Percentiles rank a stretch among this genome's conserved stretches.
Evolutionary conservation across 495 filamentous ascomycete genomes (phyloP).

Genomic region (Lasiosphaeria miniovina): DNA sequence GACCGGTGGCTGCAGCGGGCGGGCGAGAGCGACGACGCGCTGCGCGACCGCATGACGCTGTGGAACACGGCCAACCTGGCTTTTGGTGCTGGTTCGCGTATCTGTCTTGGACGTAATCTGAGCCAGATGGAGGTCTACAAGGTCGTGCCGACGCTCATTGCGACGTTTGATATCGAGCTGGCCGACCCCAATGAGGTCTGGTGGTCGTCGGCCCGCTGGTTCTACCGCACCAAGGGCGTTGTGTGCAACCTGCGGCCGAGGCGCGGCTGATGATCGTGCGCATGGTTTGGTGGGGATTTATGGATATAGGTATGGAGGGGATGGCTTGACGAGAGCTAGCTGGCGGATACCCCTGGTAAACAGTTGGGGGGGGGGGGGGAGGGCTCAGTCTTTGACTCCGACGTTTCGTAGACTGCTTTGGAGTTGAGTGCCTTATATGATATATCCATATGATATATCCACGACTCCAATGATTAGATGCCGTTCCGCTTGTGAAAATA

Average conservation of each 20-base stretch:
- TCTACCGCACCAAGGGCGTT: slow-evolving; percentile 20
- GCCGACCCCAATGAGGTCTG: slow-evolving; percentile 19
- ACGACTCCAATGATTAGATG: no score
- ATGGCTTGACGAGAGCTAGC: no score
- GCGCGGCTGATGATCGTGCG: neutral
- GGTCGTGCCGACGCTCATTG: slow-evolving; percentile 58
- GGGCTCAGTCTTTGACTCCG: no score
- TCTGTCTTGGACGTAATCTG: slow-evolving; percentile 65
- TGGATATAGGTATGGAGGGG: no score
- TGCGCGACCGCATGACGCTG: slow-evolving; percentile 17
- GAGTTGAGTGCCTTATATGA: no score
- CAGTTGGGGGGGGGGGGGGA: no score
- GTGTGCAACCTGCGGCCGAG: slow-evolving; percentile 16
- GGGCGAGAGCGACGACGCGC: slow-evolving; percentile 25
- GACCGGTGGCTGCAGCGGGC: slow-evolving; percentile 43
- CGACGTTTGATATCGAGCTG: slow-evolving; percentile 44
- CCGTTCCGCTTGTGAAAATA: no score
- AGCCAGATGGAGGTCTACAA: slow-evolving; percentile 64
- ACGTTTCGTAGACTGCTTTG: no score
- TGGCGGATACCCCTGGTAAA: no score
- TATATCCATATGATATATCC: no score
- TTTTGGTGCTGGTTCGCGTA: slow-evolving; percentile 61
- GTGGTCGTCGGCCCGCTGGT: slow-evolving; percentile 24
- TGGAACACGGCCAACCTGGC: slow-evolving; percentile 31
- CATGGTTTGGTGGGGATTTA: no score